Base-by-base conservation (phyloP, 176 grass and related monocot genomes). In the Triticum monococcum region DNA sequence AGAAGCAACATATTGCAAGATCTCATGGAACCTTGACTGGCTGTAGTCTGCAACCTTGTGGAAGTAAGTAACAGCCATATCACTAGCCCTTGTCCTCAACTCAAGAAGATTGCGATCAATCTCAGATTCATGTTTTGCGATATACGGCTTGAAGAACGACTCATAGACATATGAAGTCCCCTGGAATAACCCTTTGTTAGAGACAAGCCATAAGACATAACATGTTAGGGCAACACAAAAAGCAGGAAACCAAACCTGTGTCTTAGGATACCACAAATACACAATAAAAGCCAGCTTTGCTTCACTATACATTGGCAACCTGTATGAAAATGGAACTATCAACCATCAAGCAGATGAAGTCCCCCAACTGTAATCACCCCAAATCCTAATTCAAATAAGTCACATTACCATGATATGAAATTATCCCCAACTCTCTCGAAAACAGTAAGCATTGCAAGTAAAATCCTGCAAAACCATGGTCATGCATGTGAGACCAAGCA, bases 251-350 rank as follows among this genome's bases (percentile, higher is more conserved):
- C 79, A 68, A 79, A 98, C 96, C 82, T 85, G 89, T 91, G 93
- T 93, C 74, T 89, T 98, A 32, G 96, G 88, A 90, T 92, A 92
- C 96, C 96, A 98, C 37, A 98, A 69, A 68, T 98, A 98, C 38
- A 98, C 88, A 3, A 94, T 94, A 87, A 98, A 98, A 74, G 86
- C 93, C 64, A 98, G 81, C 81, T 98, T 98, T 79, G 93, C 91
- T 89, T 98, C 96, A 86, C 88, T 94, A 57, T 95, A 98, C 92
- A 98, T 94, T 28, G 96, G 96, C 38, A 98, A 81, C 96, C 96
- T 98, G 52, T 37, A 28, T 20, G 64, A 75, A 69, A 74, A 77
- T 24, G 60, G 12, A 79, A 65, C 22, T 31, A 46, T 71, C 36
- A 64, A 32, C 25, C 33, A 81, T n/a, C 46, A 60, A 76, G 16